Evolutionary conservation across 2,329 filamentous ascomycete genomes (phyloP), one percentile per base, ranked within the genome.

Genomic region (Xylariaceae sp.): DNA sequence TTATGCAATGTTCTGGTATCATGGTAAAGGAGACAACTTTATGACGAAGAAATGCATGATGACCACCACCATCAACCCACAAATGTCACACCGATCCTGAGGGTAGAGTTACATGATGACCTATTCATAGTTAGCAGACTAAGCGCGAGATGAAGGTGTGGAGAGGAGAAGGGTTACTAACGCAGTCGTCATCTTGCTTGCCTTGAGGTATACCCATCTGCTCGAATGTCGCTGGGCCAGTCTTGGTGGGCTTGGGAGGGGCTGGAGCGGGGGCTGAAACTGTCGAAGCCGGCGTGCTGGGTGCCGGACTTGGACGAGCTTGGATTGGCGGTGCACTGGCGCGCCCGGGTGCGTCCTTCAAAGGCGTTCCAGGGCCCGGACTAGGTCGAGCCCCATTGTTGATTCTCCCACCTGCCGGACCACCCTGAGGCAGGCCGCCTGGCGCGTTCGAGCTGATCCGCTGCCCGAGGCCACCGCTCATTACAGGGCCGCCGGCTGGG

Each of bases 171-270:
- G 27, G 11, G 18, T 52, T 17, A 78, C 80, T 78, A 82, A 96
- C 91, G 75, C 92, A 99, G 71, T 97, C 91, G 58, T 82, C 81
- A n/a, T 96, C 89, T 54, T 85, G 80, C 69, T 94, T 91, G 42
- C 78, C 84, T 62, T 85, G 80, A 6, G 90, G 89, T 60, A 99
- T 92, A 36, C 94, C 94, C 94, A 99, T 99, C 66, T 95, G 91
- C 66, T 96, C 92, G 68, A 99, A 99, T 0, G 94, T 97, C 61
- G 94, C 89, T 1, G 94, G 92, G 11, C 92, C 94, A 65, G 89
- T 44, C 14, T 73, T 71, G 3, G 74, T 56, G 55, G 70, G 62
- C 6, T 72, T 69, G 14, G 67, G 59, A 7, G 69, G 22, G 22
- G 22, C 22, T 27, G 22, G 22, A 7, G 22, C 22, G 4, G 22